phyloP scores from a whole-genome alignment of 2,329 filamentous ascomycete species.

The Rhynchosporium agropyri region DNA sequence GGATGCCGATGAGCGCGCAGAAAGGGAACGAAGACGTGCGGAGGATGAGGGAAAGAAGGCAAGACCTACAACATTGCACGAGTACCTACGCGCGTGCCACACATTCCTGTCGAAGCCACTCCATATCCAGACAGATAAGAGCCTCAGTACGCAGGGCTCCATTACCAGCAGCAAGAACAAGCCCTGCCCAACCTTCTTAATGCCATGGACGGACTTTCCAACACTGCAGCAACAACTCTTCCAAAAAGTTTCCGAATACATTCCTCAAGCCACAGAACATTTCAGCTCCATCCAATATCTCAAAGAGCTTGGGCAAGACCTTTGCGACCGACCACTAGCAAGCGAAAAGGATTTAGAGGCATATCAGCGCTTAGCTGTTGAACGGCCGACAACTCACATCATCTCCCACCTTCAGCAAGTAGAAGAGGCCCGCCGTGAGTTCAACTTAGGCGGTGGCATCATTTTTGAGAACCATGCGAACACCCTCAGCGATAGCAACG shows the following conservation, averaged over 20 bases:
- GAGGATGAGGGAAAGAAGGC: conserved; percentile 23
- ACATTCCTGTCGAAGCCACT: conserved; percentile 33
- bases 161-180: conserved; percentile 35
- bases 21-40: conserved; percentile 25
- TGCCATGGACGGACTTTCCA: conserved; percentile 33
- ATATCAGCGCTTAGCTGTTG: conserved; percentile 40
- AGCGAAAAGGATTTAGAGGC: conserved; percentile 41
- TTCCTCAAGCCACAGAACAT: conserved; percentile 28
- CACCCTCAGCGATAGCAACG: conserved; percentile 32
- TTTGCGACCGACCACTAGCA: conserved; percentile 33
- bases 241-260: conserved; percentile 30
- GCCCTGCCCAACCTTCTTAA: conserved; percentile 31
- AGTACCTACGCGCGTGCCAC: conserved; percentile 32
- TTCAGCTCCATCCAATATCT: conserved; percentile 35
- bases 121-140: conserved; percentile 35
- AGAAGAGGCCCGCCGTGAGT: conserved; percentile 36
- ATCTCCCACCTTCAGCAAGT: conserved; percentile 39
- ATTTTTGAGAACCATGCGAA: conserved; percentile 36
- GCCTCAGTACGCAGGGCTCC: conserved; percentile 33
- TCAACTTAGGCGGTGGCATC: conserved; percentile 33
- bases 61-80: conserved; percentile 31
- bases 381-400: conserved; percentile 39
- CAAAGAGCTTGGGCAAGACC: conserved; percentile 31
- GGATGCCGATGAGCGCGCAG: background rate
- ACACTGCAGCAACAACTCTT: conserved; percentile 28